These are phyloP conservation scores for Guillardia theta DNA, from an alignment of 78 protist genomes.

Conservation along the genomic window DNA sequence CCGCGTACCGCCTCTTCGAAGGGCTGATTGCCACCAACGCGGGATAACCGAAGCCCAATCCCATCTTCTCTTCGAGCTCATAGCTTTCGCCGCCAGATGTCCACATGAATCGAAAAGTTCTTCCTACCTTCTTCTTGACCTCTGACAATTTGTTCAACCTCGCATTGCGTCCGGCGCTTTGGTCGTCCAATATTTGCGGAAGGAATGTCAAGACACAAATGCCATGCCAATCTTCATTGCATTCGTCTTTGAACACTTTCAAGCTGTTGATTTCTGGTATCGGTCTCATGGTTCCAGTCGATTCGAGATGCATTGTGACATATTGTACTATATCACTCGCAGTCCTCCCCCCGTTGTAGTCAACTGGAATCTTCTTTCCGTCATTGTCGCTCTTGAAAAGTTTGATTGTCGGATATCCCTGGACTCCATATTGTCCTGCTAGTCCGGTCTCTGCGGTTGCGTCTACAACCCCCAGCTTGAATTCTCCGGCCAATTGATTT, in stretches of 20 bases:
- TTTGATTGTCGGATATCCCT: constrained; percentile 31
- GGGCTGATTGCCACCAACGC: constrained; percentile 7
- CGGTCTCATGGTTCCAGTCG: neutral
- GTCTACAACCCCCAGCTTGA: constrained; percentile 10
- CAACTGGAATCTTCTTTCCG: neutral
- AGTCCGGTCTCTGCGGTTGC: neutral
- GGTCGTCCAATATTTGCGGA: constrained; percentile 1
- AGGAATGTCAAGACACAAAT: constrained; percentile 22
- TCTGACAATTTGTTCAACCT: neutral
- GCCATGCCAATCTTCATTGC: neutral
- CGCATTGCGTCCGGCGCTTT: neutral
- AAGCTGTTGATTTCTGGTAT: neutral
- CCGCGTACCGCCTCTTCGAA: neutral
- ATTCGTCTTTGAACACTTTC: neutral
- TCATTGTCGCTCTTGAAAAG: neutral
- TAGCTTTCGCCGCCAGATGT: neutral
- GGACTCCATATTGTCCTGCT: neutral
- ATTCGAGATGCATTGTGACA: neutral
- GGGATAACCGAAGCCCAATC: neutral
- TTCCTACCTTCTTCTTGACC: neutral
- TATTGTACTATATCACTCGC: neutral
- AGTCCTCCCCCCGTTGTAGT: neutral
- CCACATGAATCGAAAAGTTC: constrained; percentile 22
- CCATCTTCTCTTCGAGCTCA: neutral
- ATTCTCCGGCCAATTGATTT: neutral